Conservation (phyloP, 2,329 filamentous ascomycete genomes). For the Dothistroma pini region DNA sequence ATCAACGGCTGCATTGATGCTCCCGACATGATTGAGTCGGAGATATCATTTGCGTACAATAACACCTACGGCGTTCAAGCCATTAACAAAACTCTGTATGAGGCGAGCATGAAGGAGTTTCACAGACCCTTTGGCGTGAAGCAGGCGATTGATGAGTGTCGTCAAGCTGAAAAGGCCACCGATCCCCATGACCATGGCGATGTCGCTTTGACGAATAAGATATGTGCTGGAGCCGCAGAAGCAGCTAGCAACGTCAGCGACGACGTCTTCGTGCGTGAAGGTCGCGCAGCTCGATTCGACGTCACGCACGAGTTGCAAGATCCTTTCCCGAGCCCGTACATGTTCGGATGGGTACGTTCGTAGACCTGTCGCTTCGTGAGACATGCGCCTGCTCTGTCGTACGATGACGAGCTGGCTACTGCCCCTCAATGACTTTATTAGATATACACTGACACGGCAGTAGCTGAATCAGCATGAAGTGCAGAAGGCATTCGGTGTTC, state of each 20-base stretch:
- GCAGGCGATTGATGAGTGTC: constrained; percentile 53
- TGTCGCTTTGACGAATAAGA: constrained; percentile 32
- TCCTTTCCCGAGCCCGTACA: constrained; percentile 43
- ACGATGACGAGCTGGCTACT: too few species aligned
- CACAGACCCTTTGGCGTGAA: constrained; percentile 50
- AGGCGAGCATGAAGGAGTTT: constrained; percentile 41
- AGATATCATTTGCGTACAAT: constrained; percentile 45
- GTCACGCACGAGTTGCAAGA: constrained; percentile 43
- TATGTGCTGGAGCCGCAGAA: constrained; percentile 28
- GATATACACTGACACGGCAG: too few species aligned
- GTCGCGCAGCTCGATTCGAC: constrained; percentile 55
- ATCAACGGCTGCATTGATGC: constrained; percentile 57
- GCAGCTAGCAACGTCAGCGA: constrained; percentile 46
- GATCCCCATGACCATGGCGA: constrained; percentile 51
- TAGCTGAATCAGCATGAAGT: constrained; percentile 54
- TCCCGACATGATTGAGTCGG: constrained; percentile 41
- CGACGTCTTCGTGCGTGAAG: constrained; percentile 42
- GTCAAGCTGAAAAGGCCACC: constrained; percentile 43
- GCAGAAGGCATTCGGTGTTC: constrained; percentile 56
- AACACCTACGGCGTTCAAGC: constrained; percentile 57
- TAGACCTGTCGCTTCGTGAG: too few species aligned
- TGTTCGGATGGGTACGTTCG: constrained; percentile 43
- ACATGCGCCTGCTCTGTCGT: too few species aligned
- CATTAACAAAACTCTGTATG: constrained; percentile 47
- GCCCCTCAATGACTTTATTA: too few species aligned